These are phyloP conservation scores for Trichoderma koningii DNA, from an alignment of 2,329 filamentous ascomycete species.

Conservation along the genomic window DNA sequence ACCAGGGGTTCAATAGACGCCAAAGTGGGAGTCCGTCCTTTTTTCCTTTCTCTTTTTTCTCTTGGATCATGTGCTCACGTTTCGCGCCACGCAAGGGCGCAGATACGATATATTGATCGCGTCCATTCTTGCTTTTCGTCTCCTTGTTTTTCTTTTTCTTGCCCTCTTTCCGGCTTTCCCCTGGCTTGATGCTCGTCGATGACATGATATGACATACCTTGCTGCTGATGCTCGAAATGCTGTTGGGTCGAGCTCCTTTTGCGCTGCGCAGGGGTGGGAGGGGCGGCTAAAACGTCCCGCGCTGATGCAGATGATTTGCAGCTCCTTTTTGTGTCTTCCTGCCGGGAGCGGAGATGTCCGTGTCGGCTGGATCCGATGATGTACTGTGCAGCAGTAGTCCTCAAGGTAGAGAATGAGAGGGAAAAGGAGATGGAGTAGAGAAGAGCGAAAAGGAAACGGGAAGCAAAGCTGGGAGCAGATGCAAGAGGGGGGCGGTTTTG, in stretches of 20 bases:
- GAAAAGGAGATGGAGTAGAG: too few relatives aligned
- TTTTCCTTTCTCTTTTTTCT: neutral
- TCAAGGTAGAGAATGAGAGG: neutral
- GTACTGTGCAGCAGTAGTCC: neutral
- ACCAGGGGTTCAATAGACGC: too few relatives aligned
- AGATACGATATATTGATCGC: too few relatives aligned
- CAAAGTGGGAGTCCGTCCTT: neutral
- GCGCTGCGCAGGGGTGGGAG: neutral
- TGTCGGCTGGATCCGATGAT: constrained; percentile 3
- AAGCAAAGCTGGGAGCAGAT: too few relatives aligned
- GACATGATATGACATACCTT: neutral
- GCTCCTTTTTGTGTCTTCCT: neutral
- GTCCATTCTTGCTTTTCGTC: neutral
- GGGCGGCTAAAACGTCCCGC: neutral
- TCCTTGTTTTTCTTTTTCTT: neutral
- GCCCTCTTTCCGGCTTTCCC: too few relatives aligned
- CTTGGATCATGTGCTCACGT: neutral
- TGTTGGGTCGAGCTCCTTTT: neutral
- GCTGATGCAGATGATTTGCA: constrained; percentile 16
- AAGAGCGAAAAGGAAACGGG: too few relatives aligned
- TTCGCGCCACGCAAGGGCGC: neutral
- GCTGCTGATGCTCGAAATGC: neutral
- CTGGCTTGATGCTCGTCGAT: too few relatives aligned
- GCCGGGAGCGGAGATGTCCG: constrained; percentile 7
- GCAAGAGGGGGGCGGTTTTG: too few relatives aligned